Base-by-base conservation (phyloP, 1,284 basidiomycete species). In the Athelia sp. region DNA sequence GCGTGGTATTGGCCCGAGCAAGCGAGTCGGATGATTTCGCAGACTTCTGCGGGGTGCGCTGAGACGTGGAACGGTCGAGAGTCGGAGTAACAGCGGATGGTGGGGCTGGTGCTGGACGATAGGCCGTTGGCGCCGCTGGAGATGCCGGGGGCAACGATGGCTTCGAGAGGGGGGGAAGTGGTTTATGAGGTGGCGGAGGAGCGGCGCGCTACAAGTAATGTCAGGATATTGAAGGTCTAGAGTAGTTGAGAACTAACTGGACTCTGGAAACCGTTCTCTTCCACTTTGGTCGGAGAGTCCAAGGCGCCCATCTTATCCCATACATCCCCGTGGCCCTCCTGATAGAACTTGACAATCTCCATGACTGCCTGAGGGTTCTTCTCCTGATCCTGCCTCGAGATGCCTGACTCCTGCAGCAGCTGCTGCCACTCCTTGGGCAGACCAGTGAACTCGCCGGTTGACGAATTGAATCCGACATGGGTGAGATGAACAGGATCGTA, bases 401-500 rank as follows among this genome's bases (percentile, higher is more conserved):
- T 98, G 48, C 97, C 97, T 52, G 89, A 93, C 65, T 98, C 95
- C 66, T 97, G 93, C 44, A 99, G 72, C 4, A 99, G 79, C 66
- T 98, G 92, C 66, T 99, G 97, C 97, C 97, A 99, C 72, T 99
- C 96, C 66, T 95, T 95, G 1, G 97, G 97, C 50, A 99, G 77
- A 3, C 97, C 97, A 9, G 91, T 95, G 72, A 94, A 99, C 72
- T 99, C 95, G 52, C 97, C 97, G 0, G 96, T 99, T 53, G 93
- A 95, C 29, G 93, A 93, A 71, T 99, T 98, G 81, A 98, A 99
- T 54, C 96, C 97, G 64, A 99, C 97, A 64, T 99, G 97, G 0
- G 96, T 99, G 58, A 99, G 85, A 72, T 99, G 97, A 35, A 99
- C 95, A n/a, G 97, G 97, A 68, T 99, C 97, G 67, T 98, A 99